Conservation (phyloP, 2,329 filamentous ascomycete genomes). For the Volutella citrinella region DNA sequence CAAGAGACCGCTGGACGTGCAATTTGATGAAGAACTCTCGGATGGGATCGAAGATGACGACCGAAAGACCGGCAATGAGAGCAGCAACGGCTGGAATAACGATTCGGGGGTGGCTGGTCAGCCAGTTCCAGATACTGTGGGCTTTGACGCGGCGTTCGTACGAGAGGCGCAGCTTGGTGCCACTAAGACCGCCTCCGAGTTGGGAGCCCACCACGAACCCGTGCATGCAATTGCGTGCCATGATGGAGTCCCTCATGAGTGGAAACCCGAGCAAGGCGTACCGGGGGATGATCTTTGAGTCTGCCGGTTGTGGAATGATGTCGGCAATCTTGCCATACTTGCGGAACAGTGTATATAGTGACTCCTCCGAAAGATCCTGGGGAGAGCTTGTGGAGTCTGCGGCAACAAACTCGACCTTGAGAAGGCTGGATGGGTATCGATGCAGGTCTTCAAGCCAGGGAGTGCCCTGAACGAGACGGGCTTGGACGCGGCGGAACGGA, state of each 20-base stretch:
- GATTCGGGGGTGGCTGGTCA: slow-evolving; percentile 80
- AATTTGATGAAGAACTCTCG: slow-evolving; percentile 88
- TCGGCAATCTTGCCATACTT: slow-evolving; percentile 88
- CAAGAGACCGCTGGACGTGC: slow-evolving; percentile 76
- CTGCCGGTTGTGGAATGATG: slow-evolving; percentile 76
- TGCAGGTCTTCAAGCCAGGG: slow-evolving; percentile 95
- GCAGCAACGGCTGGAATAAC: slow-evolving; percentile 82
- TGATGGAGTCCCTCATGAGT: slow-evolving; percentile 70
- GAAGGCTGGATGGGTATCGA: slow-evolving; percentile 69
- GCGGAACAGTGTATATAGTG: slow-evolving; percentile 81
- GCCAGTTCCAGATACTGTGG: slow-evolving; percentile 82
- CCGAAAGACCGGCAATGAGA: slow-evolving; percentile 76
- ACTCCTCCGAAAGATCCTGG: slow-evolving; percentile 80
- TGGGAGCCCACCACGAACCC: slow-evolving; percentile 70
- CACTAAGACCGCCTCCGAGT: slow-evolving; percentile 69
- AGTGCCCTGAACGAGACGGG: slow-evolving; percentile 72
- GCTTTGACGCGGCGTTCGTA: slow-evolving; percentile 78
- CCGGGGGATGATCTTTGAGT: slow-evolving; percentile 80
- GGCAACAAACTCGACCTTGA: slow-evolving; percentile 84
- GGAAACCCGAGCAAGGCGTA: slow-evolving; percentile 79
- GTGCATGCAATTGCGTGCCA: slow-evolving; percentile 91
- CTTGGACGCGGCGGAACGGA: slow-evolving; percentile 69
- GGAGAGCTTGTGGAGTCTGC: slow-evolving; percentile 66
- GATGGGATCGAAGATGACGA: slow-evolving; percentile 90
- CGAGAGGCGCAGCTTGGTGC: slow-evolving; percentile 75